These are phyloP conservation scores for Acanthamoeba castellanii DNA, from an alignment of 208 protist species.

Conservation along the genomic window DNA sequence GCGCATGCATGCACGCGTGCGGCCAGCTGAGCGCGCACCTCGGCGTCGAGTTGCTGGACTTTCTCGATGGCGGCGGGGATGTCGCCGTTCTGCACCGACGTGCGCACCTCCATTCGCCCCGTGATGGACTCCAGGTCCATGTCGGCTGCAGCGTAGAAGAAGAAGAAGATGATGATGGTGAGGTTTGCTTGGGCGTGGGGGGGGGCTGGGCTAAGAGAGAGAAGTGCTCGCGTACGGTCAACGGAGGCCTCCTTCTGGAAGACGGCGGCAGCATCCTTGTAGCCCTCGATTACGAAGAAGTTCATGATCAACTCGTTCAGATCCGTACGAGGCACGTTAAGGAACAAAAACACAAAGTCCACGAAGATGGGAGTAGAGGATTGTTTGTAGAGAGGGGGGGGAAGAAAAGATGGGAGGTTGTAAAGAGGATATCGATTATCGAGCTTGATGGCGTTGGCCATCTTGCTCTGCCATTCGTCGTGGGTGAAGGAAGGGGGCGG, in stretches of 20 bases:
- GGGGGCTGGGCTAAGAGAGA: background rate
- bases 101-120: constrained; percentile 86
- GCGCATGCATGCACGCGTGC: background rate
- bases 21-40: constrained; percentile 74
- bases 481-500: background rate
- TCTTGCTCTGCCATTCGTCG: constrained; percentile 1
- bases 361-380: background rate
- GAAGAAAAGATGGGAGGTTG: background rate
- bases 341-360: background rate
- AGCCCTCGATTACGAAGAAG: constrained; percentile 91
- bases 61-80: constrained; percentile 88
- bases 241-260: constrained; percentile 89
- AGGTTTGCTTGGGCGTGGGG: background rate
- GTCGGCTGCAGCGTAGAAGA: constrained; percentile 14
- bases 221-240: constrained; percentile 61
- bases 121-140: constrained; percentile 83
- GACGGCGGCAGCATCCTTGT: constrained; percentile 90
- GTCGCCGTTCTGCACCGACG: constrained; percentile 87
- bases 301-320: constrained; percentile 91
- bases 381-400: background rate
- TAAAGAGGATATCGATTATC: background rate
- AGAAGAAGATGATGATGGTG: background rate
- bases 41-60: constrained; percentile 90
- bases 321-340: constrained; percentile 62
- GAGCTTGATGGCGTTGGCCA: constrained; percentile 10